Conservation (phyloP, 306 rosid genomes). For the Abrus precatorius region DNA sequence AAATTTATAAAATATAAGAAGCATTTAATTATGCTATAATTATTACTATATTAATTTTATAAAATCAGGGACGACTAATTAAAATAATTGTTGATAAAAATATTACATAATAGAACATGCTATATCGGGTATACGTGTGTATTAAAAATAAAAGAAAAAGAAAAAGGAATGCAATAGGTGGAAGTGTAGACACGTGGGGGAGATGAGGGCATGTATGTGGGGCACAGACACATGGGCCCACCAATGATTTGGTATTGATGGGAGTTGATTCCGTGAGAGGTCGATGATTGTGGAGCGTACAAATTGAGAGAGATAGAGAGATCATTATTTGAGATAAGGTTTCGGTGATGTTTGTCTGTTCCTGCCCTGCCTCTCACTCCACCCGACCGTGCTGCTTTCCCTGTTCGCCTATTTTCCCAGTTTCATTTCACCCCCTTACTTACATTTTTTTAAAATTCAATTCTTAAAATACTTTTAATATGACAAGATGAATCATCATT, state of each 20-base stretch:
- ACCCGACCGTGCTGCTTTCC: conserved; percentile 52
- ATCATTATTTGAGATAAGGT: conserved; percentile 55
- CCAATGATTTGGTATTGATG: conserved; percentile 77
- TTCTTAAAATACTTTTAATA: no score
- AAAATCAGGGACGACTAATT: not conserved
- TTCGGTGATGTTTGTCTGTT: conserved; percentile 41
- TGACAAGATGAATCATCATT: no score
- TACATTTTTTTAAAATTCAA: no score
- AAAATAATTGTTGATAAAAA: not conserved
- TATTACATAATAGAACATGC: not conserved
- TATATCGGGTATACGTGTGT: no score
- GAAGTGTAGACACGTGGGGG: conserved; percentile 58
- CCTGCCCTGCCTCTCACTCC: conserved; percentile 46
- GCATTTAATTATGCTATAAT: not conserved
- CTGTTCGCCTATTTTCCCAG: not conserved
- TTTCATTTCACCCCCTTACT: not conserved
- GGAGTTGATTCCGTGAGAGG: conserved; percentile 74
- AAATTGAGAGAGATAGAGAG: conserved; percentile 56
- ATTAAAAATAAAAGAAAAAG: no score
- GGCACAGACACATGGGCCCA: conserved; percentile 53
- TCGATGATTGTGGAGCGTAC: conserved; percentile 60
- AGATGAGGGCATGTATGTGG: conserved; percentile 16
- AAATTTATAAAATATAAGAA: not conserved
- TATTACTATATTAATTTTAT: not conserved
- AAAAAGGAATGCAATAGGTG: not conserved